Evolutionary conservation across 176 grass and related monocot genomes (phyloP).

Genomic region (Aegilops speltoides): DNA sequence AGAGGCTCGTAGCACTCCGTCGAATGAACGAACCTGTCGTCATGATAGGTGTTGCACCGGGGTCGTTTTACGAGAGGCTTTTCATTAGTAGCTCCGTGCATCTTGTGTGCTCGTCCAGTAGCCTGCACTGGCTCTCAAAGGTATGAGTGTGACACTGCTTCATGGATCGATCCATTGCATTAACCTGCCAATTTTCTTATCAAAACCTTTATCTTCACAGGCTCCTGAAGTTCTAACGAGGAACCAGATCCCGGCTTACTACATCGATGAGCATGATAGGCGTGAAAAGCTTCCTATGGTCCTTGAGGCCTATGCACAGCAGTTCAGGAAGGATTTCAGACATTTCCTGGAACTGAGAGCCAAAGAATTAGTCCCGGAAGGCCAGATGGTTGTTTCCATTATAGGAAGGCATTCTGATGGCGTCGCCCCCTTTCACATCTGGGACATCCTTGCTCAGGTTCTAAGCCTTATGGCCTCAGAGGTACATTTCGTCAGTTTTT

Average conservation of each 20-base stretch:
- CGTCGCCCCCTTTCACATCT: background rate
- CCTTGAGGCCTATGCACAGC: background rate
- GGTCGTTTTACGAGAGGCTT: background rate
- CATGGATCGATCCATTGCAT: background rate
- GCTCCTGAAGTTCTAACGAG: background rate
- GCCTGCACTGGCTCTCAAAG: slow-evolving; percentile 20
- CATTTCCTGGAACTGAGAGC: background rate
- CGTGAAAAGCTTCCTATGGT: background rate
- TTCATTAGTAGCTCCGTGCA: background rate
- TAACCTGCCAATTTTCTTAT: background rate
- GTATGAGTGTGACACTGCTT: background rate
- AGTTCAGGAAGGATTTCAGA: background rate
- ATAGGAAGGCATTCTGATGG: background rate
- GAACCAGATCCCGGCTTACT: background rate
- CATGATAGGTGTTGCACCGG: background rate
- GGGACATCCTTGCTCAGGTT: background rate
- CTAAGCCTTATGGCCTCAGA: background rate
- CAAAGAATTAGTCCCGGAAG: background rate
- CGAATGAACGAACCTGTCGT: background rate
- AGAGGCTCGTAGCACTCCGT: background rate
- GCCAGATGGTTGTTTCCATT: background rate
- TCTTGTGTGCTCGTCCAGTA: background rate
- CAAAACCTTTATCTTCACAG: background rate
- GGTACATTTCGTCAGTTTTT: background rate
- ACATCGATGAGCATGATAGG: background rate